phyloP scores from a whole-genome alignment of 1,284 basidiomycete species.

The Apiotrichum brassicae region DNA sequence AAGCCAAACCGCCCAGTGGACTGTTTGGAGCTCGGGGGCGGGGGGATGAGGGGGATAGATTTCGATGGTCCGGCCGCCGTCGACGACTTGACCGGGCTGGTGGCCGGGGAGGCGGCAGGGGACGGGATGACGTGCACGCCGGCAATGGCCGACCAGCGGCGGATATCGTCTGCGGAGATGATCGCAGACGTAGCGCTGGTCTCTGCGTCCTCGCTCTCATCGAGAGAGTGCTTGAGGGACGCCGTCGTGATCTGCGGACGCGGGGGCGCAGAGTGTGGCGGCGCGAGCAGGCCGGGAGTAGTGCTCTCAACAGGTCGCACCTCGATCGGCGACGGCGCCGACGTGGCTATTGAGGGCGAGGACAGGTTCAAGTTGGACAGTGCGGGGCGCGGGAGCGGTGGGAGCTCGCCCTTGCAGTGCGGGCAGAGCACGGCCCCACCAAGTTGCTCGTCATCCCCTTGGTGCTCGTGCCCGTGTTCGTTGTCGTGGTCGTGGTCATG shows the following conservation, averaged over 20 bases:
- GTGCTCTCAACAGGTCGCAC: no score
- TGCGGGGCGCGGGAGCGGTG: no score
- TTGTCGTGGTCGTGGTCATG: no score
- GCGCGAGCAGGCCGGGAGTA: background rate
- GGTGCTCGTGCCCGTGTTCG: no score
- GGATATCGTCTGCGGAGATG: conserved; percentile 28
- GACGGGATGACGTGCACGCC: conserved; percentile 18
- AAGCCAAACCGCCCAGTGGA: conserved; percentile 21
- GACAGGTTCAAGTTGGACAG: no score
- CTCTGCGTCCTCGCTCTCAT: conserved; percentile 30
- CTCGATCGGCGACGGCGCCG: no score
- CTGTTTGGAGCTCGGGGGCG: conserved; percentile 20
- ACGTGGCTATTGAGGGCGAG: no score
- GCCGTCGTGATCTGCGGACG: conserved; percentile 5
- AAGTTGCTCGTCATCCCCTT: no score
- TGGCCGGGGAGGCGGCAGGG: background rate
- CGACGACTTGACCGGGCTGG: background rate
- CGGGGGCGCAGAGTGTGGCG: background rate
- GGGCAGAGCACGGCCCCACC: conserved; percentile 40
- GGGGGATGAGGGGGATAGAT: conserved; percentile 29
- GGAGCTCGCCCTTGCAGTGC: conserved; percentile 37
- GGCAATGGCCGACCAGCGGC: conserved; percentile 30
- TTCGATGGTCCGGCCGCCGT: conserved; percentile 8
- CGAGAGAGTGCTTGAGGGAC: conserved; percentile 10
- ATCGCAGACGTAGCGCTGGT: conserved; percentile 14